These are phyloP conservation scores for Tolypocladium inflatum DNA, from an alignment of 2,329 filamentous ascomycete species.

Conservation along the genomic window DNA sequence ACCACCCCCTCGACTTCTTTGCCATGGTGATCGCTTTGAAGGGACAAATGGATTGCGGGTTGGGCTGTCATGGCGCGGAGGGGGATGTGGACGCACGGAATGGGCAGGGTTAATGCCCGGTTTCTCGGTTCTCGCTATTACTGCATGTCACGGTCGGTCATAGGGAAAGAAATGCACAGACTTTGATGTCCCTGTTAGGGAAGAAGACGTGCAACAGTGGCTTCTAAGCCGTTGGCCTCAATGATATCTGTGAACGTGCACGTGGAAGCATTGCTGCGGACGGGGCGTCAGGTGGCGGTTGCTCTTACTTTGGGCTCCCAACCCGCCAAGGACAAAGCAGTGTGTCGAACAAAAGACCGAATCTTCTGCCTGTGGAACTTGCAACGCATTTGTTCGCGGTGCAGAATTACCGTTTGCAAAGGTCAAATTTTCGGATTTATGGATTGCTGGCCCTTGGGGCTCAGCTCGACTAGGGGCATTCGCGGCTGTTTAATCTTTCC, in stretches of 20 bases:
- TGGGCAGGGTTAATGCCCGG: slow-evolving; percentile 21
- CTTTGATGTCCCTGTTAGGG: slow-evolving; percentile 18
- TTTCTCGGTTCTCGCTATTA: slow-evolving; percentile 28
- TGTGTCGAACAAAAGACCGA: too few relatives aligned
- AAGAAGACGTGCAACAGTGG: not conserved
- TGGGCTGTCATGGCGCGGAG: not conserved
- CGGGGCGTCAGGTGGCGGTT: not conserved
- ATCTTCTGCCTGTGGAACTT: too few relatives aligned
- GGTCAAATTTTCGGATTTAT: not conserved
- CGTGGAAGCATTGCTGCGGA: not conserved
- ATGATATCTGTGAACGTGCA: not conserved
- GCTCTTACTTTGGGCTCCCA: not conserved
- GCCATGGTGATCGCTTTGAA: not conserved
- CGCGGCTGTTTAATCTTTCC: not conserved
- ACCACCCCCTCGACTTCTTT: not conserved
- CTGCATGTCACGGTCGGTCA: slow-evolving; percentile 38
- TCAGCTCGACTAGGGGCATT: not conserved
- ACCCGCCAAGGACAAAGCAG: not conserved
- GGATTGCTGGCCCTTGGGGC: not conserved
- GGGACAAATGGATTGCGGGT: slow-evolving; percentile 1
- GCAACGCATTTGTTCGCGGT: not conserved
- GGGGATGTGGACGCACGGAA: slow-evolving; percentile 14
- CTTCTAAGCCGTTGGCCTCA: not conserved
- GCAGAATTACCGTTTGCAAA: not conserved
- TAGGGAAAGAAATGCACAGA: slow-evolving; percentile 35